Percentiles rank a stretch among this genome's conserved stretches.
Evolutionary conservation across 345 rosid genomes (phyloP).

Genomic region (Hirschfeldia incana): DNA sequence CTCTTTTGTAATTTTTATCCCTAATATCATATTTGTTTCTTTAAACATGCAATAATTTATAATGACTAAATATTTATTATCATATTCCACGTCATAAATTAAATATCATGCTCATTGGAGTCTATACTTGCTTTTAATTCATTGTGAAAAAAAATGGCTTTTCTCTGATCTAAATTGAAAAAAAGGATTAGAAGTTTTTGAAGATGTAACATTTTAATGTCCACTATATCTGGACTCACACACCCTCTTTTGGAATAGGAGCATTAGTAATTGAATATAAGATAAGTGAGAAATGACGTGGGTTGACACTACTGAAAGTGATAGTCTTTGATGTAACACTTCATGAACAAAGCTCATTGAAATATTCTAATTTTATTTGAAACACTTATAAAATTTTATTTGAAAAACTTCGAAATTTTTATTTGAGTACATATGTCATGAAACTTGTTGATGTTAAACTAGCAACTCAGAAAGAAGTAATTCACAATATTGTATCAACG

Average conservation of each 20-base stretch:
- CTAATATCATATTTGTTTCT: no score
- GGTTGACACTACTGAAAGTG: neutral
- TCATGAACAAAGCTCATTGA: neutral
- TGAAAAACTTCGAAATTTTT: neutral
- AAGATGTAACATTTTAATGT: no score
- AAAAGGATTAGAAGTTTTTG: neutral
- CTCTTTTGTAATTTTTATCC: neutral
- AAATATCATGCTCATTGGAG: neutral
- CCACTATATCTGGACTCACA: neutral
- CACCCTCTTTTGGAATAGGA: neutral
- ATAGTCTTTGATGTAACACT: neutral
- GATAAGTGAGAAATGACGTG: neutral
- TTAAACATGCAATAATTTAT: no score
- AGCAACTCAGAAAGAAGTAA: no score
- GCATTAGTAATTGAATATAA: neutral
- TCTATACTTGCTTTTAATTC: neutral
- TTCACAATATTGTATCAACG: no score
- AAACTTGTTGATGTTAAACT: no score
- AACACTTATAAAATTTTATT: no score
- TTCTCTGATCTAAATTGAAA: neutral
- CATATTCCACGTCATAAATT: neutral
- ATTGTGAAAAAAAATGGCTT: neutral
- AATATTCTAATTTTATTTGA: neutral
- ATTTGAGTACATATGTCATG: neutral
- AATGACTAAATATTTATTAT: neutral